Conservation (phyloP, 495 filamentous ascomycete species). For the Podospora pseudocomata region DNA sequence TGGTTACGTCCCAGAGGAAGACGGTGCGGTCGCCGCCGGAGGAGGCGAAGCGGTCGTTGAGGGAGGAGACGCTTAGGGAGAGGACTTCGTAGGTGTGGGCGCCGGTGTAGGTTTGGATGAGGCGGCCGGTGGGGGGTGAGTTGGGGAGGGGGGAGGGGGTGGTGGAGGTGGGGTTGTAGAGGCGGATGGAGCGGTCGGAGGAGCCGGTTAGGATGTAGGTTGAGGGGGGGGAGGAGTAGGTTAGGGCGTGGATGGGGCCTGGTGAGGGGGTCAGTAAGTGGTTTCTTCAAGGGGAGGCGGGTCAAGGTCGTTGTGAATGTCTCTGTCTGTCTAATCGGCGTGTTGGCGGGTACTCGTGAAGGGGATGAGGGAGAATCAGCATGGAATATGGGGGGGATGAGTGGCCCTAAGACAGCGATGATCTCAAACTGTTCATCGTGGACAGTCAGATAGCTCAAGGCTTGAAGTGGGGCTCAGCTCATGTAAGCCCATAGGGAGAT, state of each 20-base stretch:
- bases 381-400: not conserved
- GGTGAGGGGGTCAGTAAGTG: conserved; percentile 18
- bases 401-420: not conserved
- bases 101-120: conserved; percentile 77
- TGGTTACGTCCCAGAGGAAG: conserved; percentile 90
- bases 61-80: conserved; percentile 64
- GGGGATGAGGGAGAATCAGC: not conserved
- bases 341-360: too few relatives aligned
- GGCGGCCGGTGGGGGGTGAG: conserved; percentile 39
- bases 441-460: not conserved
- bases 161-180: conserved; percentile 63
- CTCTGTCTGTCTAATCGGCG: too few relatives aligned
- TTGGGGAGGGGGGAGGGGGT: conserved; percentile 40
- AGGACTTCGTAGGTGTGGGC: conserved; percentile 91
- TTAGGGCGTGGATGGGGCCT: conserved; percentile 71
- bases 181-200: conserved; percentile 76
- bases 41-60: conserved; percentile 78
- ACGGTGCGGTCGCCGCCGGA: conserved; percentile 84
- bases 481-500: not conserved
- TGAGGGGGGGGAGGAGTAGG: conserved; percentile 63
- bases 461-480: not conserved
- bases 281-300: not conserved
- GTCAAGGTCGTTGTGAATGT: too few relatives aligned
- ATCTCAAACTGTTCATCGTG: not conserved
- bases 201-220: conserved; percentile 84